Base-by-base conservation (phyloP, 108 stramenopile species). In the Nitzschia inconspicua region DNA sequence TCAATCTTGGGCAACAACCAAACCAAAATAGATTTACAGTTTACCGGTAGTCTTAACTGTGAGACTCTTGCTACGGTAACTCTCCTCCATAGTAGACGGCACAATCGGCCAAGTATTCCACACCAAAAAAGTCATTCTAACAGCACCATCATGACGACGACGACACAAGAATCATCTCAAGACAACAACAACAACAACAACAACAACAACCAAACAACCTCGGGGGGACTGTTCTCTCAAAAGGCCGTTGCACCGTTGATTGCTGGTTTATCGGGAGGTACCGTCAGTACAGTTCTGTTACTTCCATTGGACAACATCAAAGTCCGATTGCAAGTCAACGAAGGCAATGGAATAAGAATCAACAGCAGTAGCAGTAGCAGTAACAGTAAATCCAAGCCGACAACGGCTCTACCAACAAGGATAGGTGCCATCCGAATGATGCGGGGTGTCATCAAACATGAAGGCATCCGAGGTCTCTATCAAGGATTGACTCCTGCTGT, bases 241-340 rank as follows among this genome's bases (percentile, higher is more conserved):
- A n/a, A n/a, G n/a, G n/a, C n/a, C n/a, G n/a, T n/a, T n/a, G n/a
- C 51, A 49, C 77, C 81, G 4, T 43, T 83, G 39, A 22, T 88
- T 20, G 87, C 93, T 7, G 93, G 93, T 18, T 55, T 94, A 30
- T 47, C 66, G 1, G 93, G 85, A 7, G 93, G 93, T 3, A 63
- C 79, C 14, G 73, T 75, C 13, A 82, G 84, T 23, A 91, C 89
- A 18, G 68, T 78, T 27, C 70, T 90, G 8, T 70, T 97, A 27
- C 90, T 96, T 54, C 98, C 98, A 5, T 57, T 98, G n/a, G 98
- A 98, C 58, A 78, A 95, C 29, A 77, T 98, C 60, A 97, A 97
- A 65, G 88, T 91, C 2, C 79, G 96, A 8, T 73, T 96, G 44
- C 96, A 98, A 75, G 97, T 94, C 9, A 73, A 87, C 32, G 90